Percentiles rank a stretch among this genome's conserved stretches.
Evolutionary conservation across 169 alveolate genomes (phyloP).

Genomic region (Plasmodium sp.): DNA sequence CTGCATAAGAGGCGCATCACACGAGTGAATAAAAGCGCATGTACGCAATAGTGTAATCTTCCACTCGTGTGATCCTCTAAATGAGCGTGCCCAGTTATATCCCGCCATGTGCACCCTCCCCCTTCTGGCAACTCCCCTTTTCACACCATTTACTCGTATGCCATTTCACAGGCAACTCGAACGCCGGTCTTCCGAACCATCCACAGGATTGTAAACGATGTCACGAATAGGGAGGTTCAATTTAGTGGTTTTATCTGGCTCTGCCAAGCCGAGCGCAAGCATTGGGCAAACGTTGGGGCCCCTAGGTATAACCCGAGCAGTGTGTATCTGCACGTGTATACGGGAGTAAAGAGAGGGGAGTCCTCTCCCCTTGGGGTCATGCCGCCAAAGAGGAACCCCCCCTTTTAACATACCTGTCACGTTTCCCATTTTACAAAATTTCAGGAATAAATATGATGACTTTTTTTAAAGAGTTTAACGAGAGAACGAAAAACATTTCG

Average conservation of each 20-base stretch:
- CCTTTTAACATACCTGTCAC: neutral
- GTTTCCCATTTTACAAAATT: neutral
- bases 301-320: slow-evolving; percentile 79
- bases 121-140: neutral
- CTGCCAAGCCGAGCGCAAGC: slow-evolving; percentile 93
- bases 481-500: slow-evolving; percentile 85
- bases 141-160: neutral
- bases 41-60: neutral
- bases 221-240: slow-evolving; percentile 77
- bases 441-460: slow-evolving; percentile 89
- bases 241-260: slow-evolving; percentile 89
- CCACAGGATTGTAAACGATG: neutral
- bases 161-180: neutral
- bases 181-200: neutral
- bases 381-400: neutral
- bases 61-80: neutral
- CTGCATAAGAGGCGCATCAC: neutral
- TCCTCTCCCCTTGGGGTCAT: neutral
- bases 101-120: neutral
- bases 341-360: neutral
- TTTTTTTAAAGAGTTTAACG: slow-evolving; percentile 92
- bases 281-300: slow-evolving; percentile 95
- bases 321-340: neutral
- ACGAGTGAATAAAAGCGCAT: neutral
- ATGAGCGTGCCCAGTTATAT: neutral